Percentiles rank a stretch among this genome's conserved stretches.
Conservation (phyloP, 2,329 filamentous ascomycete genomes). For the Ustulina deusta region DNA sequence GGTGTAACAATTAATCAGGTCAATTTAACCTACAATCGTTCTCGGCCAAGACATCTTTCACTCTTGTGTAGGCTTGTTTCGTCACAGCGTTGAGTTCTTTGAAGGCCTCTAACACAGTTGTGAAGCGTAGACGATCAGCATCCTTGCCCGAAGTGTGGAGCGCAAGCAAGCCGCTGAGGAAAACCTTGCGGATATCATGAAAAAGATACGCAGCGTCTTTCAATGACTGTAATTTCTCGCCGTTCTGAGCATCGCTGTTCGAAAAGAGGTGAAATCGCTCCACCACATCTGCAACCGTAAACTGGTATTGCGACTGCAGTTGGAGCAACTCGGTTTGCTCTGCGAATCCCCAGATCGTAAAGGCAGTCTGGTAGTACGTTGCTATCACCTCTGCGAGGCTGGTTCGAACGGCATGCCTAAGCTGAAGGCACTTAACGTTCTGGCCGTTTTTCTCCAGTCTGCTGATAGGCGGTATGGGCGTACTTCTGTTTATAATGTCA, state of each 20-base stretch:
- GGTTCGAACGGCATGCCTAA: slow-evolving; percentile 80
- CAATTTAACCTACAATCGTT: slow-evolving; percentile 74
- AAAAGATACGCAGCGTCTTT: slow-evolving; percentile 86
- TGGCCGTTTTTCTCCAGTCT: slow-evolving; percentile 87
- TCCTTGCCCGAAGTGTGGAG: slow-evolving; percentile 84
- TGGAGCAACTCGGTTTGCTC: slow-evolving; percentile 87
- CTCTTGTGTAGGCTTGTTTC: slow-evolving; percentile 70
- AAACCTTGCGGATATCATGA: slow-evolving; percentile 83
- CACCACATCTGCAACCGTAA: slow-evolving; percentile 77
- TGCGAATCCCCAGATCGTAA: slow-evolving; percentile 76
- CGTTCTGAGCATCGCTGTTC: slow-evolving; percentile 77
- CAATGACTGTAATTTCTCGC: slow-evolving; percentile 80
- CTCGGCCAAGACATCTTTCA: slow-evolving; percentile 78
- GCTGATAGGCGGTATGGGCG: slow-evolving; percentile 90
- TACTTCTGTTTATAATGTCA: slow-evolving; percentile 70
- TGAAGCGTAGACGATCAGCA: slow-evolving; percentile 82
- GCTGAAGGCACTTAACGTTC: slow-evolving; percentile 79
- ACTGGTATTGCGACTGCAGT: slow-evolving; percentile 90
- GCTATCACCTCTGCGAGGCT: slow-evolving; percentile 78
- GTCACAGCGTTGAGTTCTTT: slow-evolving; percentile 72
- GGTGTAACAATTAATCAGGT: not conserved
- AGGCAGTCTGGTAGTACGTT: slow-evolving; percentile 77
- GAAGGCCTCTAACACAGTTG: slow-evolving; percentile 80
- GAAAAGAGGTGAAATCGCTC: slow-evolving; percentile 75
- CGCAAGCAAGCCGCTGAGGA: slow-evolving; percentile 89